These are phyloP conservation scores for Ogataea zsoltii DNA, from an alignment of 805 yeast genomes.

Conservation along the genomic window DNA sequence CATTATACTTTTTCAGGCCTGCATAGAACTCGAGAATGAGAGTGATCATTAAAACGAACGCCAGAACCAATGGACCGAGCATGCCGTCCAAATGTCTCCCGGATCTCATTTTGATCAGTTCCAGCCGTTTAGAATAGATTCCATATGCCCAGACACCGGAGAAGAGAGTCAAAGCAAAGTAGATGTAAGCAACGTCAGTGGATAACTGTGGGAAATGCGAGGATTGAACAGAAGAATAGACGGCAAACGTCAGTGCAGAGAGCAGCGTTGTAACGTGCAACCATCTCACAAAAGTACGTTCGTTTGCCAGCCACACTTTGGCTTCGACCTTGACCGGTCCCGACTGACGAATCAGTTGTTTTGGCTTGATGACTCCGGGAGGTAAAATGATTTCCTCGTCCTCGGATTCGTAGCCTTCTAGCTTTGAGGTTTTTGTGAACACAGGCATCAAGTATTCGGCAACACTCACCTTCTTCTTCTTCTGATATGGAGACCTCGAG, in stretches of 20 bases:
- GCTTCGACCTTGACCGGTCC: conserved; percentile 96
- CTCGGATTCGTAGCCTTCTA: conserved; percentile 63
- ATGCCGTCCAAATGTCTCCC: conserved; percentile 89
- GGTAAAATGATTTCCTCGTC: conserved; percentile 87
- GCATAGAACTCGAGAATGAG: conserved; percentile 70
- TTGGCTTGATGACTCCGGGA: conserved; percentile 85
- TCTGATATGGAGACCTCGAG: conserved; percentile 1
- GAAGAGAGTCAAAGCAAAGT: conserved; percentile 80
- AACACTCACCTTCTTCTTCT: conserved; percentile 19
- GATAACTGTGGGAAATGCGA: conserved; percentile 70
- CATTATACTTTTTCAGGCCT: conserved; percentile 48
- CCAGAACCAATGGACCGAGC: conserved; percentile 82
- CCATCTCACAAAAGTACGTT: conserved; percentile 96
- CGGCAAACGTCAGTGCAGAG: conserved; percentile 80
- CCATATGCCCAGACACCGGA: conserved; percentile 88
- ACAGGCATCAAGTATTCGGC: conserved; percentile 33
- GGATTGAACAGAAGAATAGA: conserved; percentile 70
- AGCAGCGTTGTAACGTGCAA: conserved; percentile 82
- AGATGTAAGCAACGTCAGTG: conserved; percentile 68
- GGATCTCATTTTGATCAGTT: conserved; percentile 74
- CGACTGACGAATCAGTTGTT: conserved; percentile 73
- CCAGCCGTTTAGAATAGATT: conserved; percentile 69
- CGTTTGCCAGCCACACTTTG: conserved; percentile 98
- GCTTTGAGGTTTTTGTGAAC: conserved; percentile 33
- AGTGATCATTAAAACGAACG: conserved; percentile 65